Conservation (phyloP, 1,284 basidiomycete species). For the Rhodotorula sp. region DNA sequence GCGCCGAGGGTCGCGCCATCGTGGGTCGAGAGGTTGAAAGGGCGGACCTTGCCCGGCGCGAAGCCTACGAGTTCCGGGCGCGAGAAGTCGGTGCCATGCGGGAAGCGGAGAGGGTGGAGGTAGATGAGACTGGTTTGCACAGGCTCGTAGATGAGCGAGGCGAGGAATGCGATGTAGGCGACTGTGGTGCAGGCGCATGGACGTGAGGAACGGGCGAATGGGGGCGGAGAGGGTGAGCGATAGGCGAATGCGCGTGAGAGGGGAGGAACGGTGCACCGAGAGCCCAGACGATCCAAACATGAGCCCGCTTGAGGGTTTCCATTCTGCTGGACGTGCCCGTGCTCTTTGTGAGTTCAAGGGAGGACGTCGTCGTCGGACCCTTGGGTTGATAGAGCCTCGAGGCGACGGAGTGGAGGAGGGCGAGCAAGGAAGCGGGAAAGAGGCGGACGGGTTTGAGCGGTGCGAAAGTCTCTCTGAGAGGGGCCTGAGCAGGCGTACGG, state of each 20-base stretch:
- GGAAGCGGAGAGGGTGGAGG: constrained; percentile 67
- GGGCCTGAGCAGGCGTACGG: too few species aligned
- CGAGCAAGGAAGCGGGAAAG: too few species aligned
- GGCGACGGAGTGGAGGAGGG: too few species aligned
- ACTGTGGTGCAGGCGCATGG: neutral
- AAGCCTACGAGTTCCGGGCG: constrained; percentile 75
- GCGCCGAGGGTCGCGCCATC: constrained; percentile 80
- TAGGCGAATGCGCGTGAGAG: too few species aligned
- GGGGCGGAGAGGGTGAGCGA: neutral
- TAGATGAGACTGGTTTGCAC: constrained; percentile 69
- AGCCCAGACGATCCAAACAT: constrained; percentile 1
- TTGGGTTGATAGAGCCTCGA: neutral
- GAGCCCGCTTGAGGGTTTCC: neutral
- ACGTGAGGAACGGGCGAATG: neutral
- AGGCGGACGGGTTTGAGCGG: too few species aligned
- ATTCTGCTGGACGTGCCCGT: neutral
- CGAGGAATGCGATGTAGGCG: constrained; percentile 60
- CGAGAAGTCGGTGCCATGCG: constrained; percentile 64
- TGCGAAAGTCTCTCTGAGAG: too few species aligned
- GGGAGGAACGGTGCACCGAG: constrained; percentile 1
- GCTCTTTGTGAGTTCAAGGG: neutral
- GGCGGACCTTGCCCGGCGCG: constrained; percentile 76
- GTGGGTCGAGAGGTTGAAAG: constrained; percentile 67
- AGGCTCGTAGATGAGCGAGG: constrained; percentile 63
- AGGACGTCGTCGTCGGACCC: neutral